A percentile compares a stretch with the other conserved stretches of the same genome.
phyloP scores from a whole-genome alignment of 257 asterid species.

The Mitragyna speciosa region DNA sequence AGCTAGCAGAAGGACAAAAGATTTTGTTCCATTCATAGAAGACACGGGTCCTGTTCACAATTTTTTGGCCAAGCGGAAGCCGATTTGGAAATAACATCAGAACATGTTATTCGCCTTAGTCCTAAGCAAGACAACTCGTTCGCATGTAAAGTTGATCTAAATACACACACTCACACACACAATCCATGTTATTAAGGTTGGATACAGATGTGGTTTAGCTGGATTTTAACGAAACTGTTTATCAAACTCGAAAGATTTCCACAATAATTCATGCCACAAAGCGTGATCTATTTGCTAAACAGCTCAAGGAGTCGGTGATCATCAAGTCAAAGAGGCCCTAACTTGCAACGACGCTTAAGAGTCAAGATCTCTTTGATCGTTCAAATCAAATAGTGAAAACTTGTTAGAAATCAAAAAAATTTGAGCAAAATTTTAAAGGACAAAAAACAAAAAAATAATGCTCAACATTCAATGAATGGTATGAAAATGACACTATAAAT shows the following conservation, averaged over 20 bases:
- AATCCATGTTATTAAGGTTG: background rate
- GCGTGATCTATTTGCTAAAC: constrained; percentile 3
- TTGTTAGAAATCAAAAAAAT: background rate
- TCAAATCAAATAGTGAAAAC: background rate
- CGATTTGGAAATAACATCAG: background rate
- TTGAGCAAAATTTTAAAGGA: background rate
- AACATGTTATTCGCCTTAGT: background rate
- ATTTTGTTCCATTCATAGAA: no score
- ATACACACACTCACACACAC: background rate
- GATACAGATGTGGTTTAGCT: background rate
- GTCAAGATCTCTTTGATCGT: background rate
- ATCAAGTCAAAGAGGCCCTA: constrained; percentile 11
- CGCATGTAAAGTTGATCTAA: background rate
- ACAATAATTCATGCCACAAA: background rate
- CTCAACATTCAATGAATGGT: background rate
- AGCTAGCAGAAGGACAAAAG: no score
- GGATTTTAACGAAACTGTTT: background rate
- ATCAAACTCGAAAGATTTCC: background rate
- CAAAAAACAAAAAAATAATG: background rate
- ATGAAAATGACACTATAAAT: background rate
- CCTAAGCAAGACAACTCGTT: background rate
- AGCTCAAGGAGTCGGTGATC: constrained; percentile 6
- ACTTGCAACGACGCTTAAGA: background rate
- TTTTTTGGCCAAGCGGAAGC: no score
- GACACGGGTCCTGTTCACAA: no score